These are phyloP conservation scores for Colletotrichum sp. DNA, from an alignment of 2,329 filamentous ascomycete species.

Conservation along the genomic window DNA sequence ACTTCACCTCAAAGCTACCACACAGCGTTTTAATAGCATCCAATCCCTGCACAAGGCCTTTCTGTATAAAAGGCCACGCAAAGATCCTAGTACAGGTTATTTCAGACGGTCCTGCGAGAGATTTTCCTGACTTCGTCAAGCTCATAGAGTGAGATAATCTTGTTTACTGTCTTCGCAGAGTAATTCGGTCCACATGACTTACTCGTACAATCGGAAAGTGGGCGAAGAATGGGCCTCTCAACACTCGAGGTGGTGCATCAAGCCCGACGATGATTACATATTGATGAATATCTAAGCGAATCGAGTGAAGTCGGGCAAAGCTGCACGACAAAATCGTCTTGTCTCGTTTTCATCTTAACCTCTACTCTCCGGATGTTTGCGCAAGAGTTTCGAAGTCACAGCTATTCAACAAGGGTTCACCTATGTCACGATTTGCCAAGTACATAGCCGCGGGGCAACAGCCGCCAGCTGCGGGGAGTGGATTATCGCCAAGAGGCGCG, in stretches of 20 bases:
- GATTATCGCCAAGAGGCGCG: background rate
- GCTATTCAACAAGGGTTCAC: background rate
- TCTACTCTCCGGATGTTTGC: background rate
- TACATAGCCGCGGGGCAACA: background rate
- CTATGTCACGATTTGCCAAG: background rate
- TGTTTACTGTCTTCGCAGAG: background rate
- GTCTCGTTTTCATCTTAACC: background rate
- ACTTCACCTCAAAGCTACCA: background rate
- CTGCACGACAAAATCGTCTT: background rate
- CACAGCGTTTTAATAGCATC: background rate
- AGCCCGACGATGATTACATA: background rate
- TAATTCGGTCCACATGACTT: background rate
- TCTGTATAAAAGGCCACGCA: background rate
- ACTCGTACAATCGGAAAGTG: background rate
- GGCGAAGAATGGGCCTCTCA: background rate
- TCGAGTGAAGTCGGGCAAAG: background rate
- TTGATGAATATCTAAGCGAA: background rate
- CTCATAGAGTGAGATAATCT: background rate
- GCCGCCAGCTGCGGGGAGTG: background rate
- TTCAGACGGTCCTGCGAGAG: background rate
- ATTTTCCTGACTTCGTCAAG: background rate
- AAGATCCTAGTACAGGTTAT: background rate
- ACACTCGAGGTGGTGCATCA: background rate
- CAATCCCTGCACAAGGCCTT: background rate
- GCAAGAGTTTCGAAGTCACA: background rate